Evolutionary conservation across 352 stramenopile genomes (phyloP), one percentile per base, ranked within the genome.

Genomic region (Phytophthora vignae): DNA sequence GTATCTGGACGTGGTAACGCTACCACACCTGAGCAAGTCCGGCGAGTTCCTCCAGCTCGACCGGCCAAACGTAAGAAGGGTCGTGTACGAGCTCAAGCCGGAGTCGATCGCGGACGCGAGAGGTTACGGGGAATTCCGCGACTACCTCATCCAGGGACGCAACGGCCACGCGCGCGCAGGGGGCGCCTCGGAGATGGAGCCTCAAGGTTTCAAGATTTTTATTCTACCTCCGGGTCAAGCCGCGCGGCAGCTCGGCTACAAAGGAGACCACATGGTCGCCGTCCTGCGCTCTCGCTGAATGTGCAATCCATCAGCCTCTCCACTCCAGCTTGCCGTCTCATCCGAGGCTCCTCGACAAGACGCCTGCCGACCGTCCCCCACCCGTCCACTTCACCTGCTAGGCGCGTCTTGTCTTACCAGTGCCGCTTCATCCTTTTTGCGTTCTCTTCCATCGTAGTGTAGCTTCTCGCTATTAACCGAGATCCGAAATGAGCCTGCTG

Each of bases 121-220:
- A 25, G 83, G 82, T 36, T 94, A 93, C 58, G 75, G 83, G 9
- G 88, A 91, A 27, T 92, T 91, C 67, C 69, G 72, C 4, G 73
- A 83, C 46, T 94, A 95, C 64, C 71, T 94, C 15, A 62, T 92
- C 29, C 78, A 77, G 42, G 84, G 88, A 48, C 79, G 84, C 25
- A 73, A 76, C 33, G 79, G 75, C 14, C 66, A 79, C 22, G 68
- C 80, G 2, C 83, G 85, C 25, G 88, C 86, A 3, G 88, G 88
- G 8, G 71, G 79, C 15, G 80, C 86, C 9, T 60, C 76, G 29
- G 81, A 92, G 67, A 85, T 93, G 69, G 86, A 95, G 21, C 62
- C 77, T 2, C 76, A 82, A 25, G 82, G 86, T 5, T 93, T 84
- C 69, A 94, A 94, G 59, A 71, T 93, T 50, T 94, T 95, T 73